Percentiles rank a stretch among this genome's conserved stretches.
phyloP scores from a whole-genome alignment of 495 filamentous ascomycete species.

The Ramalina intermedia region DNA sequence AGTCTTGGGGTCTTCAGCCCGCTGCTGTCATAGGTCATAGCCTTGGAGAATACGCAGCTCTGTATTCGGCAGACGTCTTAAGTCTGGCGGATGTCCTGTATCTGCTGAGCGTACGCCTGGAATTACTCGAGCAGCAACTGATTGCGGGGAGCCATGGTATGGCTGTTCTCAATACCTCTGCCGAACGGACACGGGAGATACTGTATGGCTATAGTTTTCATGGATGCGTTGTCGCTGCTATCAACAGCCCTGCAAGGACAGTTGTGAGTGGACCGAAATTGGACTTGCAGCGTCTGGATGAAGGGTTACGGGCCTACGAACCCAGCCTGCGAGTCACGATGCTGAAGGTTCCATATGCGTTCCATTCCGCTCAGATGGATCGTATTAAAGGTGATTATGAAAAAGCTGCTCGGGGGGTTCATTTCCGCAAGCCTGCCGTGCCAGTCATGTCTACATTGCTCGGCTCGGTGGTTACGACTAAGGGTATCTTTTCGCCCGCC shows the following conservation, averaged over 20 bases:
- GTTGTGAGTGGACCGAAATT: slow-evolving; percentile 19
- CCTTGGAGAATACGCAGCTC: slow-evolving; percentile 30
- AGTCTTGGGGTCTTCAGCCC: slow-evolving; percentile 52
- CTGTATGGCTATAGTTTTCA: not conserved
- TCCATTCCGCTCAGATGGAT: slow-evolving; percentile 59
- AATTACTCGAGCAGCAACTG: too few species aligned
- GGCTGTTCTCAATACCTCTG: too few species aligned
- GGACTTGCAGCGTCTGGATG: slow-evolving; percentile 11
- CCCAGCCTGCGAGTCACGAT: slow-evolving; percentile 12
- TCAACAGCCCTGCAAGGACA: slow-evolving; percentile 21
- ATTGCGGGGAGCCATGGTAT: too few species aligned
- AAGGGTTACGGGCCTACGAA: slow-evolving; percentile 6
- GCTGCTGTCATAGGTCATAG: slow-evolving; percentile 43
- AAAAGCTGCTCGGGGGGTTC: slow-evolving; percentile 34
- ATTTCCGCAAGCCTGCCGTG: slow-evolving; percentile 42
- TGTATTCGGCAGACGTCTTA: slow-evolving; percentile 26
- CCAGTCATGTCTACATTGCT: slow-evolving; percentile 57
- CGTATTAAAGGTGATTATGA: slow-evolving; percentile 53
- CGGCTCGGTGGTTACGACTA: slow-evolving; percentile 5
- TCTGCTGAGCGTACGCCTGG: slow-evolving; percentile 2
- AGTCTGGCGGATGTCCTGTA: slow-evolving; percentile 23
- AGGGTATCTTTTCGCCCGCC: slow-evolving; percentile 3
- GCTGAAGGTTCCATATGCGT: slow-evolving; percentile 41
- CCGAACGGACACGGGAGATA: slow-evolving; percentile 21
- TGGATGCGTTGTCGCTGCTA: slow-evolving; percentile 22